Evolutionary conservation across 345 rosid genomes (phyloP), one percentile per base, ranked within the genome.

Genomic region (Murraya paniculata): DNA sequence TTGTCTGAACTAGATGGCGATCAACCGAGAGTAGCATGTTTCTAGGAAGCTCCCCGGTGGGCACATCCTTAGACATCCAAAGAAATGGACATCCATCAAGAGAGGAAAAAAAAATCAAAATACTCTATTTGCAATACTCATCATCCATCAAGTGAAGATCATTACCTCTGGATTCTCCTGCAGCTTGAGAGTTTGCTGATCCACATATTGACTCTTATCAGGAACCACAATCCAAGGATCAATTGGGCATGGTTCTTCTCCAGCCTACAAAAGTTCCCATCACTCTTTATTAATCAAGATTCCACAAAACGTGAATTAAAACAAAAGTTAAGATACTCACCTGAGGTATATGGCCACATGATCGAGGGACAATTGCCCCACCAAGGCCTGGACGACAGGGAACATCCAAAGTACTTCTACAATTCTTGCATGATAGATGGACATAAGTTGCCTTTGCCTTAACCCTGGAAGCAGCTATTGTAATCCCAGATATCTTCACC

Each of bases 41-140:
- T 77, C 99, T 89, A n/a, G 99, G 99, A 80, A 95, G 98, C 90
- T 95, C 99, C 41, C 99, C 97, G 57, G 99, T 93, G 57, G 99
- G 99, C 38, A 95, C 98, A 89, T 95, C 98, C 98, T 93, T 82
- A 78, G 79, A 71, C 55, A 75, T 41, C 50, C 71, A 77, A 53
- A 64, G 72, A 67, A 62, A 68, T 22, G 61, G 55, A 50, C 68
- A 83, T 60, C 64, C 41, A 68, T 38, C 36, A 33, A 27, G 65
- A 33, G n/a, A n/a, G 41, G 10, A 41, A 41, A 41, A 39, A 30
- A 36, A 30, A 74, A 61, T 1, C 30, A 53, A 21, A 41, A 9
- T 62, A 75, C 22, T 56, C 72, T 30, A 72, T 72, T 24, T 68
- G 18, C 36, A 14, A 64, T 13, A 45, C 50, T 45, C 50, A 13